phyloP scores from a whole-genome alignment of 2,329 filamentous ascomycete genomes.

The Aspergillus candidus region DNA sequence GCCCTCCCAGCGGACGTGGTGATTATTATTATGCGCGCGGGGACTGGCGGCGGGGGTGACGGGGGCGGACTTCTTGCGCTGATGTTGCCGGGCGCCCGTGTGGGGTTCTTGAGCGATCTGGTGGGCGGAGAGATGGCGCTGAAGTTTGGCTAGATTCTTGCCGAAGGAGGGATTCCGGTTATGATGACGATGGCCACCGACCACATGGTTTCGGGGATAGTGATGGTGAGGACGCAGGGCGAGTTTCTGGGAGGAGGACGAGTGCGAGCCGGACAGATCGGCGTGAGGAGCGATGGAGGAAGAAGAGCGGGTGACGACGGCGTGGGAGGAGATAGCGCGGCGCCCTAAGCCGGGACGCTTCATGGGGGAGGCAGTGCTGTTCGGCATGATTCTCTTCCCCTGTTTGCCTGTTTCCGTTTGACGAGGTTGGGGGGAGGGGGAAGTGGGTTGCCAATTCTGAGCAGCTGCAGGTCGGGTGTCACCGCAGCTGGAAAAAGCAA shows the following conservation, averaged over 20 bases:
- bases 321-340: slow-evolving; percentile 37
- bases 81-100: slow-evolving; percentile 32
- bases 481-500: too few relatives aligned
- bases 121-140: slow-evolving; percentile 27
- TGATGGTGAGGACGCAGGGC: slow-evolving; percentile 34
- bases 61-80: slow-evolving; percentile 43
- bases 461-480: too few relatives aligned
- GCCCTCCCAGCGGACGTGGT: slow-evolving; percentile 39
- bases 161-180: slow-evolving; percentile 39
- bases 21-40: slow-evolving; percentile 25
- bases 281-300: slow-evolving; percentile 20
- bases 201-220: slow-evolving; percentile 32
- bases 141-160: slow-evolving; percentile 41
- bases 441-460: too few relatives aligned
- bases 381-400: too few relatives aligned
- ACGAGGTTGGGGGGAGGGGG: too few relatives aligned
- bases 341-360: slow-evolving; percentile 37
- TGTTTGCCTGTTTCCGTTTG: too few relatives aligned
- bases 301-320: slow-evolving; percentile 32
- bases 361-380: slow-evolving; percentile 32
- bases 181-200: slow-evolving; percentile 34
- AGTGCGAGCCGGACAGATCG: slow-evolving; percentile 25
- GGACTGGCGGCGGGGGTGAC: slow-evolving; percentile 40
- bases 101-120: slow-evolving; percentile 31
- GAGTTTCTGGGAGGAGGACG: slow-evolving; percentile 27